Percentiles rank a stretch among this genome's conserved stretches.
phyloP scores from a whole-genome alignment of 805 yeast species.

The Ogataea chonburiensis region DNA sequence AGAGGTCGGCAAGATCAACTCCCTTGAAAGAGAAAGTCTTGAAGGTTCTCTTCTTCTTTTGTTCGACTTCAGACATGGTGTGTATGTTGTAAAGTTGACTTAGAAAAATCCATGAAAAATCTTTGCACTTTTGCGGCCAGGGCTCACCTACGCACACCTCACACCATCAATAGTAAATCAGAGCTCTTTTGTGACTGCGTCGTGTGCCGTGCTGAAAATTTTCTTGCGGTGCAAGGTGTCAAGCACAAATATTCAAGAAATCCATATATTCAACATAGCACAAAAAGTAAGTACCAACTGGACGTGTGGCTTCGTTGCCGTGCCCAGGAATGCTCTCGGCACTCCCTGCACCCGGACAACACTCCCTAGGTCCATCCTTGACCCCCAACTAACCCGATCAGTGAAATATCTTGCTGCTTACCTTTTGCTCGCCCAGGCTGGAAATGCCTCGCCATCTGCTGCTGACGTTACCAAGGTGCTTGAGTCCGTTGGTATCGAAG shows the following conservation, averaged over 20 bases:
- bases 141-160: slow-evolving; percentile 9
- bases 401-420: slow-evolving; percentile 94
- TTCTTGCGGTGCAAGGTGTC: slow-evolving; percentile 20
- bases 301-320: too few species aligned
- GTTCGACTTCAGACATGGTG: slow-evolving; percentile 41
- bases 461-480: slow-evolving; percentile 70
- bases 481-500: slow-evolving; percentile 77
- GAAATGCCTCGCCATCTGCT: slow-evolving; percentile 79
- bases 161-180: slow-evolving; percentile 6
- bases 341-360: too few species aligned
- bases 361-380: too few species aligned
- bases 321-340: too few species aligned
- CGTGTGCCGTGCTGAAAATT: slow-evolving; percentile 16
- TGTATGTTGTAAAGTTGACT: slow-evolving; percentile 8
- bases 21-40: slow-evolving; percentile 98
- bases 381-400: slow-evolving; percentile 25
- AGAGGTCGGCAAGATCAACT: slow-evolving; percentile 91
- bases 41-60: slow-evolving; percentile 85
- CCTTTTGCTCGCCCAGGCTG: slow-evolving; percentile 85
- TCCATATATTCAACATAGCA: slow-evolving; percentile 10
- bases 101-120: slow-evolving; percentile 12
- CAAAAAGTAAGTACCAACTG: slow-evolving; percentile 9
- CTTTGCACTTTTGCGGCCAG: slow-evolving; percentile 14
- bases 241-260: slow-evolving; percentile 10
- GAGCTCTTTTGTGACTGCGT: slow-evolving; percentile 17